Conservation (phyloP, 768 basidiomycete species). For the Rossbeevera mucosa region DNA sequence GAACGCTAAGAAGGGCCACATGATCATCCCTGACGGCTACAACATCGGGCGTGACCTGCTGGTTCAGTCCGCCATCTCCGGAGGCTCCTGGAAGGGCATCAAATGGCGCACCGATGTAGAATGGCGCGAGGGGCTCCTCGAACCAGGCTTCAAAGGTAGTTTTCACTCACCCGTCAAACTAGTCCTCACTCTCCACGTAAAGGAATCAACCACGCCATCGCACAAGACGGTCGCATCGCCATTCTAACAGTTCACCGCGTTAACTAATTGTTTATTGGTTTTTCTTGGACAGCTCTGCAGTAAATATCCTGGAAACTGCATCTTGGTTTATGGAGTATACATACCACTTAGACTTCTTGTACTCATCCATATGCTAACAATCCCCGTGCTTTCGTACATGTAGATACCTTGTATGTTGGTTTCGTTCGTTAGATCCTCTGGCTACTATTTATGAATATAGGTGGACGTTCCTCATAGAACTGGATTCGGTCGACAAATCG, state of each 20-base stretch:
- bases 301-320: not conserved
- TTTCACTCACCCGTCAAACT: not conserved
- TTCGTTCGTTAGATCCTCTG: not conserved
- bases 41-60: constrained; percentile 79
- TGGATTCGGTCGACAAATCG: not conserved
- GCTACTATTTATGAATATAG: constrained; percentile 4
- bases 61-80: constrained; percentile 59
- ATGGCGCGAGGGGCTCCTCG: constrained; percentile 66
- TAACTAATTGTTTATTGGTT: constrained; percentile 14
- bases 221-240: constrained; percentile 79
- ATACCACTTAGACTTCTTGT: constrained; percentile 9
- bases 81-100: constrained; percentile 56
- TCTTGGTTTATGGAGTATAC: not conserved
- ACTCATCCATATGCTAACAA: constrained; percentile 1
- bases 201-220: constrained; percentile 81
- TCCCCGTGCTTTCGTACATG: constrained; percentile 5
- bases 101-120: constrained; percentile 78
- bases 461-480: too few relatives aligned
- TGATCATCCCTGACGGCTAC: constrained; percentile 74
- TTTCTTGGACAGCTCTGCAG: not conserved
- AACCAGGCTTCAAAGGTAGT: constrained; percentile 64
- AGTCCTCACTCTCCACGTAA: constrained; percentile 1
- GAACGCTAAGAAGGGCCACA: constrained; percentile 64
- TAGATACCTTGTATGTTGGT: constrained; percentile 10
- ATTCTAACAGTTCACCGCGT: constrained; percentile 62